These are phyloP conservation scores for Ganoderma boninense DNA, from an alignment of 1,284 basidiomycete species.

Conservation along the genomic window DNA sequence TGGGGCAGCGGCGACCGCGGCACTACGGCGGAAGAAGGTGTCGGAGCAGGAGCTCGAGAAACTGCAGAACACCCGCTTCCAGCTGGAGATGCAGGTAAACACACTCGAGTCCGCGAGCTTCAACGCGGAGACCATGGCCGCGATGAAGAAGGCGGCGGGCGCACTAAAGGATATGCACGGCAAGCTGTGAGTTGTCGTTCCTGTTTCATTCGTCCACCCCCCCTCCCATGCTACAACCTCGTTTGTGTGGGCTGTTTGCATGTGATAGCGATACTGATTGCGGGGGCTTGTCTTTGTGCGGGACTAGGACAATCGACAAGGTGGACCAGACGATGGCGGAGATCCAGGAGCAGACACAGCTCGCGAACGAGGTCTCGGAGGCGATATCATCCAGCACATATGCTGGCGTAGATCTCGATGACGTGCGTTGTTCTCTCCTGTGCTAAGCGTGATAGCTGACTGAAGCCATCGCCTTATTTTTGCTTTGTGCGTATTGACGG, in stretches of 20 bases:
- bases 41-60: conserved; percentile 91
- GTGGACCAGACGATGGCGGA: conserved; percentile 93
- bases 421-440: conserved; percentile 54
- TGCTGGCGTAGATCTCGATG: conserved; percentile 74
- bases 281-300: not conserved
- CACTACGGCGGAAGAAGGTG: conserved; percentile 95
- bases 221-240: conserved; percentile 1
- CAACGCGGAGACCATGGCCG: conserved; percentile 97
- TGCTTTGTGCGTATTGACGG: not conserved
- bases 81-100: conserved; percentile 97
- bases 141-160: conserved; percentile 96
- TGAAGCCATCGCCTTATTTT: not conserved
- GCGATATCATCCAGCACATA: conserved; percentile 87
- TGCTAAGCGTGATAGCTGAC: not conserved
- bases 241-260: conserved; percentile 3
- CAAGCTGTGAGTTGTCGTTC: conserved; percentile 73
- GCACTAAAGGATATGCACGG: conserved; percentile 94
- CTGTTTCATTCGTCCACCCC: not conserved
- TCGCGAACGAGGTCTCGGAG: conserved; percentile 96
- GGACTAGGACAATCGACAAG: conserved; percentile 83
- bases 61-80: conserved; percentile 88
- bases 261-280: not conserved
- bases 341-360: conserved; percentile 92
- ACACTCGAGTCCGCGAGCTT: conserved; percentile 98
- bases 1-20: conserved; percentile 80